Percentiles rank a stretch among this genome's conserved stretches.
Conservation (phyloP, 768 basidiomycete species). For the Trametes sanguinea region DNA sequence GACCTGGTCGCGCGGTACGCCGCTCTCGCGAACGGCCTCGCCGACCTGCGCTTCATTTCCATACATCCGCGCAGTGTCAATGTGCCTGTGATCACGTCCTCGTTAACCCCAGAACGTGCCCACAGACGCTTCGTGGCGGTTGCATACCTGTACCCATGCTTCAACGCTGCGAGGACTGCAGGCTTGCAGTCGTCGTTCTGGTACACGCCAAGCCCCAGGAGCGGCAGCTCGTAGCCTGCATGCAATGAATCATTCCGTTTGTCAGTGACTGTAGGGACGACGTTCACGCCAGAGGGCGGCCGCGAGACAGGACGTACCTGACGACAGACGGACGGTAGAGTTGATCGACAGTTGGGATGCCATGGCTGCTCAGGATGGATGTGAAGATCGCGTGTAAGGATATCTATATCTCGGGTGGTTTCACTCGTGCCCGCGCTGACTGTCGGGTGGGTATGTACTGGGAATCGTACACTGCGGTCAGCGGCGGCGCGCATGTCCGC, state of each 20-base stretch:
- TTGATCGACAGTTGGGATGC: not conserved
- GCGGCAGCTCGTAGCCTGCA: slow-evolving; percentile 49
- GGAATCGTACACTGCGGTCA: too few relatives aligned
- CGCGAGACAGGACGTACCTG: not conserved
- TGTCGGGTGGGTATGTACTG: too few relatives aligned
- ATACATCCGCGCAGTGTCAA: slow-evolving; percentile 75
- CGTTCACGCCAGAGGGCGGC: too few relatives aligned
- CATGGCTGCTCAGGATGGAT: not conserved
- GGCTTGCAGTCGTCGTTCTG: slow-evolving; percentile 57
- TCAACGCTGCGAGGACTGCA: slow-evolving; percentile 61
- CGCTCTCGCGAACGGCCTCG: slow-evolving; percentile 57
- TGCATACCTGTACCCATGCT: slow-evolving; percentile 58
- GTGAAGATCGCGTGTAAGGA: too few relatives aligned
- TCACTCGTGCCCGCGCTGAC: too few relatives aligned
- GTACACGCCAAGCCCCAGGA: slow-evolving; percentile 71
- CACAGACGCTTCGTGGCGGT: not conserved
- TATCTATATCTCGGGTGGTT: too few relatives aligned
- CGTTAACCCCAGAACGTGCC: not conserved
- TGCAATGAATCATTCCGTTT: too few relatives aligned
- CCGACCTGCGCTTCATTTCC: slow-evolving; percentile 65
- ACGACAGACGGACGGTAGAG: not conserved
- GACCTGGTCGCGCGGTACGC: slow-evolving; percentile 55
- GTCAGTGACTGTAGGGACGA: too few relatives aligned
- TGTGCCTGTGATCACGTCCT: slow-evolving; percentile 48
- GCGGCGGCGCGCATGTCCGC: too few relatives aligned